These are phyloP conservation scores for Hippophae gyantsensis DNA, from an alignment of 306 rosid genomes.

Conservation along the genomic window DNA sequence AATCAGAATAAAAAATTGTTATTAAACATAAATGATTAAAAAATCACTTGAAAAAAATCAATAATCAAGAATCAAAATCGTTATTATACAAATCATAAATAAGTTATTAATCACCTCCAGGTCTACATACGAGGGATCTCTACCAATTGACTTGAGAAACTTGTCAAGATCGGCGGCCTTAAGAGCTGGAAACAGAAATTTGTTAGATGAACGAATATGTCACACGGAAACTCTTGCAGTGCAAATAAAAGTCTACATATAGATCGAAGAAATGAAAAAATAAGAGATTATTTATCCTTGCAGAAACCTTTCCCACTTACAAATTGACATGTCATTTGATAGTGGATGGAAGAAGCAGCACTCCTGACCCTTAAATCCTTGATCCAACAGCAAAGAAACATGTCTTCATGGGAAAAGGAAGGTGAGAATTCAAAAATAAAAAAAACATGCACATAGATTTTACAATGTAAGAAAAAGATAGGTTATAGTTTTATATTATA, in stretches of 20 bases:
- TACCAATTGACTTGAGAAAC: constrained; percentile 69
- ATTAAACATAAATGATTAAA: no score
- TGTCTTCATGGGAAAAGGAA: constrained; percentile 41
- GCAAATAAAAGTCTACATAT: not conserved
- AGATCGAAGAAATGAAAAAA: not conserved
- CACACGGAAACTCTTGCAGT: not conserved
- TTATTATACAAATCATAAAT: not conserved
- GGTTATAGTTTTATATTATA: no score
- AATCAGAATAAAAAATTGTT: no score
- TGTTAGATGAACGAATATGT: not conserved
- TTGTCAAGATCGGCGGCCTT: constrained; percentile 51
- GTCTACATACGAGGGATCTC: constrained; percentile 75
- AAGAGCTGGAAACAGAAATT: constrained; percentile 44
- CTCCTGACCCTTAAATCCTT: constrained; percentile 60
- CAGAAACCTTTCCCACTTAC: constrained; percentile 43
- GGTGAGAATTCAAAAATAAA: not conserved
- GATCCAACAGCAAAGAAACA: constrained; percentile 84
- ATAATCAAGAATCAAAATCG: no score
- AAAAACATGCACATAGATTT: constrained; percentile 1
- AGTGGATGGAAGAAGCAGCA: constrained; percentile 86
- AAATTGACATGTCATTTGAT: constrained; percentile 76
- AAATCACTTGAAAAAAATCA: no score
- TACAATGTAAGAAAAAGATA: no score
- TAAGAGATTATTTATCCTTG: not conserved
- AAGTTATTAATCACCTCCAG: constrained; percentile 58